Percentiles rank a stretch among this genome's conserved stretches.
phyloP scores from a whole-genome alignment of 257 asterid genomes.

The Thymus quinquecostatus region DNA sequence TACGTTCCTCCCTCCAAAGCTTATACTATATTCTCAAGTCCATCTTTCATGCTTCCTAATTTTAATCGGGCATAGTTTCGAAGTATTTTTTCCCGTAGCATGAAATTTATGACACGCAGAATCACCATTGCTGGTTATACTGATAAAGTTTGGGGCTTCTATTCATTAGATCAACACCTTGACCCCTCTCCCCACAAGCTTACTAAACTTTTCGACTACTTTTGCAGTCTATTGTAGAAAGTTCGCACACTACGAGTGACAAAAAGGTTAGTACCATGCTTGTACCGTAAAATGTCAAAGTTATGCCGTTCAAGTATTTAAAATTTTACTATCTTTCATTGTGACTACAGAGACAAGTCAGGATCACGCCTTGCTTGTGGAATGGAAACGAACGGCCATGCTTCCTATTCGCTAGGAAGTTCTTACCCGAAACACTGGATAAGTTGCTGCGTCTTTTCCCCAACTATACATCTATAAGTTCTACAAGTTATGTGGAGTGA shows the following conservation, averaged over 20 bases:
- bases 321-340: not conserved
- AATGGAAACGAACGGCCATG: conserved; percentile 79
- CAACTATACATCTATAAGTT: conserved; percentile 75
- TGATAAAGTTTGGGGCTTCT: too few species aligned
- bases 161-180: too few species aligned
- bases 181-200: too few species aligned
- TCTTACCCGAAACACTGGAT: conserved; percentile 80
- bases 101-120: too few species aligned
- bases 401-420: conserved; percentile 86
- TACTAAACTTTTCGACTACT: conserved; percentile 25
- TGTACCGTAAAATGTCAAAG: conserved; percentile 28
- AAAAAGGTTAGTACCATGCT: conserved; percentile 50
- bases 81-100: too few species aligned
- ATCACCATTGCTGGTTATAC: too few species aligned
- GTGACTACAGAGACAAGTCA: conserved; percentile 59
- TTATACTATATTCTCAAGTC: conserved; percentile 2
- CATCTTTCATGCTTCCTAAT: not conserved
- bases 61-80: not conserved
- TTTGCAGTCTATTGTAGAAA: conserved; percentile 84
- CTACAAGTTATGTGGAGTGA: conserved; percentile 44
- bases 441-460: conserved; percentile 64
- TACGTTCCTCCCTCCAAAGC: not conserved
- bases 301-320: not conserved
- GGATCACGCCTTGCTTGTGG: conserved; percentile 80
- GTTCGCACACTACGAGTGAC: conserved; percentile 79